These are phyloP conservation scores for Rossbeevera mucosa DNA, from an alignment of 768 basidiomycete genomes.

Conservation along the genomic window DNA sequence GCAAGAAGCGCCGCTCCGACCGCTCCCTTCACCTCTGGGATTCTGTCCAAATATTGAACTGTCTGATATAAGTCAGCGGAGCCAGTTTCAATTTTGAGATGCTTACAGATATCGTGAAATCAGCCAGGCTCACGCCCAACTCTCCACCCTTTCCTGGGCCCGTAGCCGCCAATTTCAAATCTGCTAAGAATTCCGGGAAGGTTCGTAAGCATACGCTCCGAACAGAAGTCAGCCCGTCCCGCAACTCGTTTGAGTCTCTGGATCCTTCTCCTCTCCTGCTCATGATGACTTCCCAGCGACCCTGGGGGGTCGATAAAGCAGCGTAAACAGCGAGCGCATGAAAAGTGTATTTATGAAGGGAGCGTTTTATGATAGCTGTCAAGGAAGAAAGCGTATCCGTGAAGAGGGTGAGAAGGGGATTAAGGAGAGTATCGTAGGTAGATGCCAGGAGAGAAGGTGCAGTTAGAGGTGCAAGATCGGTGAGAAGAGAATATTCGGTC, in stretches of 20 bases:
- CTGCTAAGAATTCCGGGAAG: conserved; percentile 80
- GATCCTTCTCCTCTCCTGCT: conserved; percentile 43
- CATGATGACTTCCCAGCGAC: conserved; percentile 65
- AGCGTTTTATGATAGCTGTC: conserved; percentile 63
- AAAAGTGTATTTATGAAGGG: conserved; percentile 74
- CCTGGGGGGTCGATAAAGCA: conserved; percentile 50
- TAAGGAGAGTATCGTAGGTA: conserved; percentile 58
- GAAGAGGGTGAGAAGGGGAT: conserved; percentile 63
- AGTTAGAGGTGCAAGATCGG: conserved; percentile 60
- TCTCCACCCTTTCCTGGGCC: conserved; percentile 50
- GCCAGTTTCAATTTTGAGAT: not conserved
- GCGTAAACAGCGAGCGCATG: conserved; percentile 72
- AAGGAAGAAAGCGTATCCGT: conserved; percentile 60
- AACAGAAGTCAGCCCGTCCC: conserved; percentile 62
- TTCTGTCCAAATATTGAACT: conserved; percentile 59
- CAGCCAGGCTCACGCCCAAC: conserved; percentile 58
- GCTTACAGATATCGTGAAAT: conserved; percentile 53
- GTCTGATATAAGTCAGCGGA: conserved; percentile 41
- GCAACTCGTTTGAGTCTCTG: conserved; percentile 60
- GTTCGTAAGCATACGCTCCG: conserved; percentile 70
- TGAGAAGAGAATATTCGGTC: conserved; percentile 66
- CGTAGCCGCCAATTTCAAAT: conserved; percentile 62
- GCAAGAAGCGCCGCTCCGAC: conserved; percentile 61
- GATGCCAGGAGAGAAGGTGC: conserved; percentile 46
- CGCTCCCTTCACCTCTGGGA: conserved; percentile 67